Evolutionary conservation across 2,329 filamentous ascomycete genomes (phyloP), one percentile per base, ranked within the genome.

Genomic region (Ceratocystiopsis minuta): DNA sequence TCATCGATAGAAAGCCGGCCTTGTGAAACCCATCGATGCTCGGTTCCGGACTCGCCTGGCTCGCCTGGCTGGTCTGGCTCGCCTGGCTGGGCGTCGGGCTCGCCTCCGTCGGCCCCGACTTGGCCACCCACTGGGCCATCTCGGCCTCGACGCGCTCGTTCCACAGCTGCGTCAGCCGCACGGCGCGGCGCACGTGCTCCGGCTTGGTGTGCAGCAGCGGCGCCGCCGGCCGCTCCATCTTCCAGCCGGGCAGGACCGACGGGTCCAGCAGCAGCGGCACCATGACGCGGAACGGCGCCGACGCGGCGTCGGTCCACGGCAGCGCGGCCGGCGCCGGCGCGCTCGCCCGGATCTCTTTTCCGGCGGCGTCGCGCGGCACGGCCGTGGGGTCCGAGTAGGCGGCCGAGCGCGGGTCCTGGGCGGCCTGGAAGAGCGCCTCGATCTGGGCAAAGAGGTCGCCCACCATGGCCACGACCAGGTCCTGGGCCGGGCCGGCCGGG

Each of bases 151-250:
- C 45, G 34, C 54, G 48, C 5, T 54, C 48, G 47, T 75, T 71
- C 71, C 71, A 75, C 13, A 58, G 55, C 10, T 51, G 51, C 1
- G 68, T 68, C 35, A 76, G 52, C 39, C 63, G 60, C 2, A 64
- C 63, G 2, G 69, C 68, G 45, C 72, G 73, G 44, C 67, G 67
- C 49, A 70, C 57, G 47, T 75, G 65, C 47, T 72, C 68, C 2
- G 64, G 60, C 34, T 60, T 59, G 14, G 57, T 63, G 48, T 70
- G 67, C 12, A 66, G 66, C 14, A 44, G 48, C 1, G 65, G 59
- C 1, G 67, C 61, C 2, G 51, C 41, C 0, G 61, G 60, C 3
- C 70, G 62, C 11, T 56, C 55, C 4, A 52, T 52, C 7, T 60
- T 53, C 65, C 71, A 76, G 2, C 66, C 70, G 0, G 72, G 71